phyloP scores from a whole-genome alignment of 108 stramenopile species.

The Bacterosira constricta region DNA sequence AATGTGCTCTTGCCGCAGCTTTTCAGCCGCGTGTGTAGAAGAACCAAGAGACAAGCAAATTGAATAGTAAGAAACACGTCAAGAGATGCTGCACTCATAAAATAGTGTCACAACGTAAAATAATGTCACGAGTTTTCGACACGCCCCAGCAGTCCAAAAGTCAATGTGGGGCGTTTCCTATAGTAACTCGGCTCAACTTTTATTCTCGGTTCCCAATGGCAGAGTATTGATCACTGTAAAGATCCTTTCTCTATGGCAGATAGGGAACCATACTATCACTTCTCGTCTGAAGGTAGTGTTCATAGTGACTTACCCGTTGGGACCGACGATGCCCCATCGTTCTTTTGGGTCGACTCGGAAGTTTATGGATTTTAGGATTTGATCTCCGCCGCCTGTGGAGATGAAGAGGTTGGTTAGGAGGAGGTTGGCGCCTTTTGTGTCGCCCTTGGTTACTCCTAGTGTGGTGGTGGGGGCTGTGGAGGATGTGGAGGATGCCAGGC shows the following conservation, averaged over 20 bases:
- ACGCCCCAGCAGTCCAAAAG: conserved; percentile 37
- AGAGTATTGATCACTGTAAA: conserved; percentile 29
- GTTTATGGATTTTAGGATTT: conserved; percentile 63
- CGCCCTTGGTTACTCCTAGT: conserved; percentile 50
- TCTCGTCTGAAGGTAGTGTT: neutral
- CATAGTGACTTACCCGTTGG: conserved; percentile 28
- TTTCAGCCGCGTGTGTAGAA: neutral
- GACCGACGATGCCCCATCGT: conserved; percentile 76
- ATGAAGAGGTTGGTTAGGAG: conserved; percentile 69
- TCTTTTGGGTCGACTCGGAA: conserved; percentile 79
- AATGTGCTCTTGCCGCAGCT: conserved; percentile 42
- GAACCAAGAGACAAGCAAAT: neutral
- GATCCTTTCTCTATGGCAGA: conserved; percentile 52
- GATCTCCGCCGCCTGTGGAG: conserved; percentile 58
- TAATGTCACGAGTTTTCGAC: conserved; percentile 51
- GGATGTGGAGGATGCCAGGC: conserved; percentile 2
- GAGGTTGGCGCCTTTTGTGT: conserved; percentile 81
- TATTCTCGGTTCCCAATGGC: conserved; percentile 43
- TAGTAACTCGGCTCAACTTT: conserved; percentile 40
- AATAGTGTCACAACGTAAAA: too few relatives aligned
- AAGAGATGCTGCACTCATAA: neutral
- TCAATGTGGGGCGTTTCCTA: conserved; percentile 47
- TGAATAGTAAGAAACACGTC: neutral
- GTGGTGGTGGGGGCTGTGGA: conserved; percentile 6
- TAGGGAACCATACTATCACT: conserved; percentile 11